Evolutionary conservation across 495 filamentous ascomycete species (phyloP), one percentile per base, ranked within the genome.

Genomic region (Trichoderma gamsii): DNA sequence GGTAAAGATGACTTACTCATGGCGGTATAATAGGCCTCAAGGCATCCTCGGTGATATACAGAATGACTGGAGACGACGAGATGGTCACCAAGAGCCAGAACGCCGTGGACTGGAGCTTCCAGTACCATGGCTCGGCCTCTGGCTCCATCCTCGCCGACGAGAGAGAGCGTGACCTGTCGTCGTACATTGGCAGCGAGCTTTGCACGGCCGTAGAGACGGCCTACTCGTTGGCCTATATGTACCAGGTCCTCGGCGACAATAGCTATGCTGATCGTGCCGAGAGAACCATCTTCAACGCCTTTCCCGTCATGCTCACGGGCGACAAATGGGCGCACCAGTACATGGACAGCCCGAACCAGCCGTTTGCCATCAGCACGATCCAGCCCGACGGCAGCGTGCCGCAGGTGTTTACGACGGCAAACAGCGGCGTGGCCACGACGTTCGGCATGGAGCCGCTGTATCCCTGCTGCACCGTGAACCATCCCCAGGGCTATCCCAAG

Each of bases 261-360:
- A 67, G 76, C n/a, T 85, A 83, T 67, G 87, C 85, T 5, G 87
- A 89, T 70, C 74, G 78, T 21, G 79, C 82, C 11, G 87, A 89
- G 72, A 73, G 81, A 59, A 79, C 80, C 11, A 85, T 86, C 11
- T 90, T 86, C 75, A 89, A 89, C 65, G 82, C 84, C 6, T 72
- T 88, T 9, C 86, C 87, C 4, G 83, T 80, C 1, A 81, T 81
- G 64, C 64, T 87, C 35, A 82, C 81, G n/a, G 75, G 79, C 8
- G 82, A 88, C 70, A 85, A 84, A 80, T 89, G 87, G 86, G 79
- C 79, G 11, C 85, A 82, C 68, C 85, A 88, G 70, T 89, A 90
- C 71, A 79, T 90, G 63, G 73, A 76, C 12, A 77, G 87, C 68
- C 76, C 83, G 0, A 89, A 88, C 67, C 86, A 88, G 15, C 85